Base-by-base conservation (phyloP, 1,139 yeast species). In the Nakaseomyces uthaithaninus region DNA sequence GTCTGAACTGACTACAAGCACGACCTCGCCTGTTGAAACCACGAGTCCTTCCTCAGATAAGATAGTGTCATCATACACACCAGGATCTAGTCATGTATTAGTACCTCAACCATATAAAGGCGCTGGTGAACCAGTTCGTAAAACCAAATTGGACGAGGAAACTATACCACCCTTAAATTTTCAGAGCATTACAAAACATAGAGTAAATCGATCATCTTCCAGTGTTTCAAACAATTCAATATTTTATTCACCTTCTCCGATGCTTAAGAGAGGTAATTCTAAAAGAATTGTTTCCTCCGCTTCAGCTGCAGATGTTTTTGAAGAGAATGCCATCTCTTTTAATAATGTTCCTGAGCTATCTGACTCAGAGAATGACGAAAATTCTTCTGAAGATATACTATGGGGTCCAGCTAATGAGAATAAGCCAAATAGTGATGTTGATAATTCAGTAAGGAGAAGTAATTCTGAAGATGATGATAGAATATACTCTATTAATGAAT, bases 301-400 rank as follows among this genome's bases (percentile, higher is more conserved):
- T 1, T 55, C 62, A 9, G 63, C 65, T 1, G 63, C 64, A 3
- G 81, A 75, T 48, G 72, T 77, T 12, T 80, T 80, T 60, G 71
- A 69, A 39, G 93, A 83, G 48, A 80, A 80, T 50, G 72, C 68
- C 9, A 71, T 85, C 16, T 72, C 78, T 1, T 89, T 89, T 62
- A 84, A 72, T n/a, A 78, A 73, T 46, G 87, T 78, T 1, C 89
- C 94, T 0, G 66, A 59, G 2, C 60, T 74, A 18, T 65, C 67
- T 4, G 77, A 72, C 5, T 68, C 65, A 24, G 72, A 67, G 36
- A 69, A 64, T 24, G 64, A 66, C 7, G 41, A 27, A 9, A 36
- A 31, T 24, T 41, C 51, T 9, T 41, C 51, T 17, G 53, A 48
- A 24, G 55, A 47, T 26, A 48, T 46, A 15, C 42, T 50, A 10